Evolutionary conservation across 2,329 filamentous ascomycete genomes (phyloP), one percentile per base, ranked within the genome.

Genomic region (Colletotrichum orbiculare): DNA sequence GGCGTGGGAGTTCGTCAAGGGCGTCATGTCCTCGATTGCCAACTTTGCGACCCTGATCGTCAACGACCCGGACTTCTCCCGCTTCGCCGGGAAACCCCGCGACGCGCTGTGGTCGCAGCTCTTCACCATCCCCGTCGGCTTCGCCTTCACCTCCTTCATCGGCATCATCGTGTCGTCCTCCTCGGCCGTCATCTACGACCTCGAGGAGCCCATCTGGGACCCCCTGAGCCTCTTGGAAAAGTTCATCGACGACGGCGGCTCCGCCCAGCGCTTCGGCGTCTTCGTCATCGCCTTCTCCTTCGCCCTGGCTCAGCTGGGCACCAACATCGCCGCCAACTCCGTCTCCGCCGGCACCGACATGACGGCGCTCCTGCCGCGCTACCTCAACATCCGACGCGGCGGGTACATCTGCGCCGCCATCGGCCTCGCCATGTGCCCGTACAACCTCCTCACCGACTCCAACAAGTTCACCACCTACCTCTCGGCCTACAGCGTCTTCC

Each of bases 381-480:
- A 87, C 76, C 82, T 97, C 73, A 94, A 90, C 71, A 97, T 97
- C 71, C 89, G 94, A 58, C 90, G 94, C 10, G 94, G 94, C 60
- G 91, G 92, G 11, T 97, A 96, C 75, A 86, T 97, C 68, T 96
- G 93, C 73, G 94, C 94, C 0, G 76, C 84, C 1, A 82, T 97
- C 60, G 93, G 93, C 59, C 82, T 97, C 11, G 91, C 89, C 67
- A 96, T 97, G 87, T 96, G 92, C 75, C 94, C 94, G 0, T 95
- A 90, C 87, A 91, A 92, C 66, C 85, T 97, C 0, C 86, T 97
- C 8, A 88, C 85, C 2, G 82, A 82, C 48, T 87, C 87, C 48
- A 97, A 95, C 81, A 89, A 90, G 77, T 97, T 97, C 81, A 96
- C 92, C 1, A 96, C 92, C 4, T 97, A 97, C 74, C 87, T 97